These are phyloP conservation scores for Cryptococcus sp. DNA, from an alignment of 1,284 basidiomycete species.

Conservation along the genomic window DNA sequence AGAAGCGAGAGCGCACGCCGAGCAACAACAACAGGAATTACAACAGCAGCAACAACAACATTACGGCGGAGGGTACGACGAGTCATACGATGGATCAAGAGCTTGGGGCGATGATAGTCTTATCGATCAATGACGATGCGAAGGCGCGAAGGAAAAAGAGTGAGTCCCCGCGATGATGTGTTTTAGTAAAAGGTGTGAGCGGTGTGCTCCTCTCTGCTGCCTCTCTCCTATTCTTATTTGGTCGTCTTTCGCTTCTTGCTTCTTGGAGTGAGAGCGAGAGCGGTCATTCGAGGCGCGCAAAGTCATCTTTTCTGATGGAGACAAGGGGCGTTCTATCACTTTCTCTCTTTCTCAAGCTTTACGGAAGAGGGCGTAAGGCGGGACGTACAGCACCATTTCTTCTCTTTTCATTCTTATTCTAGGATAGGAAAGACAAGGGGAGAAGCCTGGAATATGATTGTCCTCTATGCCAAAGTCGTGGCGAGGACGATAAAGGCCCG, in stretches of 20 bases:
- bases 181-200: slow-evolving; percentile 44
- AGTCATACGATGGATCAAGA: slow-evolving; percentile 10
- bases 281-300: not conserved
- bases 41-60: slow-evolving; percentile 1
- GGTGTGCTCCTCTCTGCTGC: not conserved
- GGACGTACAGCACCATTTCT: slow-evolving; percentile 26
- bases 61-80: not conserved
- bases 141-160: not conserved
- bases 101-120: slow-evolving; percentile 17
- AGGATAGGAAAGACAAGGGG: not conserved
- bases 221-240: not conserved
- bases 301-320: not conserved
- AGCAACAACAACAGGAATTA: slow-evolving; percentile 7
- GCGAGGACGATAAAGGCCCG: slow-evolving; percentile 28
- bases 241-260: no score
- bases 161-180: slow-evolving; percentile 34
- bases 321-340: slow-evolving; percentile 21
- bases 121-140: not conserved
- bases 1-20: slow-evolving; percentile 28
- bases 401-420: not conserved
- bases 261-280: no score
- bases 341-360: slow-evolving; percentile 14
- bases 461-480: slow-evolving; percentile 7
- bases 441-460: no score
- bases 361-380: slow-evolving; percentile 29